phyloP scores from a whole-genome alignment of 768 basidiomycete genomes.

The Leccinum subtestaceum region DNA sequence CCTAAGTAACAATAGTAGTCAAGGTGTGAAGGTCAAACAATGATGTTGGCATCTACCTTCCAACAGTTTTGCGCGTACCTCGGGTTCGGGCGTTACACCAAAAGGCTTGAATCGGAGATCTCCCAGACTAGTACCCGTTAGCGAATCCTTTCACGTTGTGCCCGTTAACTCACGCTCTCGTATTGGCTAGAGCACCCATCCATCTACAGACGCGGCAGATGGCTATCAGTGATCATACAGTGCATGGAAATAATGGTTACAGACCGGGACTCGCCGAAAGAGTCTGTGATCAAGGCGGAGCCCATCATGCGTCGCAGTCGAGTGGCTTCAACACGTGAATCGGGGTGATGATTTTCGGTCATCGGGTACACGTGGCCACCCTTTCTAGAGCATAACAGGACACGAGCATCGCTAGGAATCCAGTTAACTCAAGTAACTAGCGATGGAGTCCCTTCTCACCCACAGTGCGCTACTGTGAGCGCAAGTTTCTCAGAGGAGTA shows the following conservation, averaged over 20 bases:
- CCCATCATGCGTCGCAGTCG: slow-evolving; percentile 89
- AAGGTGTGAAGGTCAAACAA: not conserved
- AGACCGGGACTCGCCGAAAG: slow-evolving; percentile 88
- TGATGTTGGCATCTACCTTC: slow-evolving; percentile 48
- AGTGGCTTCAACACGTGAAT: slow-evolving; percentile 80
- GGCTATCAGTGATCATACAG: not conserved
- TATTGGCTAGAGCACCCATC: slow-evolving; percentile 95
- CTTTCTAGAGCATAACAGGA: slow-evolving; percentile 72
- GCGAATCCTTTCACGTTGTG: not conserved
- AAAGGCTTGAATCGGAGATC: slow-evolving; percentile 87
- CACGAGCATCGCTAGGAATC: slow-evolving; percentile 75
- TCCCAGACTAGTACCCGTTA: slow-evolving; percentile 57
- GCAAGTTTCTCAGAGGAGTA: slow-evolving; percentile 73
- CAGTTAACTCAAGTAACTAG: slow-evolving; percentile 10
- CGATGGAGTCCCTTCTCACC: slow-evolving; percentile 45
- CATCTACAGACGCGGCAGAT: slow-evolving; percentile 50
- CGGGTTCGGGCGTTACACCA: slow-evolving; percentile 92
- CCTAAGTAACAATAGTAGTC: slow-evolving; percentile 43
- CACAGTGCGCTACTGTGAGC: slow-evolving; percentile 90
- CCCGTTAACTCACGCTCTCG: slow-evolving; percentile 61
- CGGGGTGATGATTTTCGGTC: slow-evolving; percentile 96
- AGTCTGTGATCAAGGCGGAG: slow-evolving; percentile 85
- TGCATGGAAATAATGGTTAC: slow-evolving; percentile 9
- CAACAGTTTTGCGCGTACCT: slow-evolving; percentile 72
- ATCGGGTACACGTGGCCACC: slow-evolving; percentile 76